phyloP scores from a whole-genome alignment of 345 rosid genomes.

The Citrus hindsii region DNA sequence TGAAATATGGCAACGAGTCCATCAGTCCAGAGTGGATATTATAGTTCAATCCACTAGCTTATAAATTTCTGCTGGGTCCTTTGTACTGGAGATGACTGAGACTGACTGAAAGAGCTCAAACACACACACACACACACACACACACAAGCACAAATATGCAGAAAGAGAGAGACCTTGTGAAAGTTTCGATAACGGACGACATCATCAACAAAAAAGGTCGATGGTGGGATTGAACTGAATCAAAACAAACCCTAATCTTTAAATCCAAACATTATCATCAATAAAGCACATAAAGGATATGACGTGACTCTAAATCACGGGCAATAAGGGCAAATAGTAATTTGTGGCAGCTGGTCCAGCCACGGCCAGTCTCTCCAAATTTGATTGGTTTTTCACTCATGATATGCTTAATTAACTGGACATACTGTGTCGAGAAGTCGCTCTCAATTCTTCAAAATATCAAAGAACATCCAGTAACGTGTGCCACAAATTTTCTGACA shows the following conservation, averaged over 20 bases:
- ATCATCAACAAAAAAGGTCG: background rate
- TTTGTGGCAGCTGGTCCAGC: background rate
- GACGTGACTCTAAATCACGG: background rate
- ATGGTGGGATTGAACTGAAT: background rate
- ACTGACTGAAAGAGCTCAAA: background rate
- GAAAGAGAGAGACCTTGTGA: background rate
- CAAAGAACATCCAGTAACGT: background rate
- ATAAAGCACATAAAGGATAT: background rate
- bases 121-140: too few species aligned
- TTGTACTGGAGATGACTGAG: background rate
- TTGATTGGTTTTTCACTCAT: background rate
- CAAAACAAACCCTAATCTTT: background rate
- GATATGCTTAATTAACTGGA: background rate
- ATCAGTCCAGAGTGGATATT: background rate
- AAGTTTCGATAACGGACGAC: background rate
- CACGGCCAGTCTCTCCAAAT: background rate
- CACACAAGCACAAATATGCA: too few species aligned
- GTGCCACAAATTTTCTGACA: background rate
- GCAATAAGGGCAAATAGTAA: background rate
- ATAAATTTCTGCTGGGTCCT: background rate
- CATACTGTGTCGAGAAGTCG: background rate
- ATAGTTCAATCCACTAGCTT: background rate
- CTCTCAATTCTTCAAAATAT: background rate
- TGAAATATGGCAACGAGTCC: background rate
- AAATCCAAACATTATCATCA: background rate